Conservation (phyloP, 2,329 filamentous ascomycete species). For the Xylaria digitata region DNA sequence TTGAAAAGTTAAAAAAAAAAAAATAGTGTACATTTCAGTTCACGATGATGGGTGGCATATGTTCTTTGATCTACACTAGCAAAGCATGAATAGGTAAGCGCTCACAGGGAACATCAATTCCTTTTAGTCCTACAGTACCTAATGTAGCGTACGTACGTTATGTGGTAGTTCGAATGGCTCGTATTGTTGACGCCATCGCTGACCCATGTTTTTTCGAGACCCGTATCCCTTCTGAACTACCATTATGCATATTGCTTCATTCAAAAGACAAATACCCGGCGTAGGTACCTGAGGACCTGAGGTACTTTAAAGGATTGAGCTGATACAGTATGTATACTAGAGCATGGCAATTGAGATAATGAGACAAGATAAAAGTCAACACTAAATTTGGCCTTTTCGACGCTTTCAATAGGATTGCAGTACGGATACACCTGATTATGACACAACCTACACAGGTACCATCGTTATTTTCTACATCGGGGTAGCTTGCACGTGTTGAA, state of each 20-base stretch:
- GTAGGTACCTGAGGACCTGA: neutral
- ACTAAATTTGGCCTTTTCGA: too few species aligned
- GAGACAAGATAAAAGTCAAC: too few species aligned
- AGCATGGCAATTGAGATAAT: too few species aligned
- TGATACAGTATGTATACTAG: too few species aligned
- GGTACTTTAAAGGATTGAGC: too few species aligned
- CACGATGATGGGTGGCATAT: conserved; percentile 17
- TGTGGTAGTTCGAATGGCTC: conserved; percentile 11
- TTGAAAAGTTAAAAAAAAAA: neutral
- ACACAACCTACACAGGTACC: too few species aligned
- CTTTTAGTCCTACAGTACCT: neutral
- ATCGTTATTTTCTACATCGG: too few species aligned
- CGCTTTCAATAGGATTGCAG: too few species aligned
- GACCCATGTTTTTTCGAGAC: conserved; percentile 27
- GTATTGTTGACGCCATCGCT: conserved; percentile 35
- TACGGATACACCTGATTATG: too few species aligned
- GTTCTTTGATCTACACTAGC: neutral
- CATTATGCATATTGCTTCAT: conserved; percentile 25
- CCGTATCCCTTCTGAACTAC: conserved; percentile 29
- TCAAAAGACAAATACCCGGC: neutral
- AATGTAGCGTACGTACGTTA: neutral
- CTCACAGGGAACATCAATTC: neutral
- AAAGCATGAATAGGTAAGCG: neutral
- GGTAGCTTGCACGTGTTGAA: conserved; percentile 23
- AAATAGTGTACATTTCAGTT: conserved; percentile 7